Percentiles rank a stretch among this genome's conserved stretches.
phyloP scores from a whole-genome alignment of 371 early-diverging fungal species.

The Mucor irregularis region DNA sequence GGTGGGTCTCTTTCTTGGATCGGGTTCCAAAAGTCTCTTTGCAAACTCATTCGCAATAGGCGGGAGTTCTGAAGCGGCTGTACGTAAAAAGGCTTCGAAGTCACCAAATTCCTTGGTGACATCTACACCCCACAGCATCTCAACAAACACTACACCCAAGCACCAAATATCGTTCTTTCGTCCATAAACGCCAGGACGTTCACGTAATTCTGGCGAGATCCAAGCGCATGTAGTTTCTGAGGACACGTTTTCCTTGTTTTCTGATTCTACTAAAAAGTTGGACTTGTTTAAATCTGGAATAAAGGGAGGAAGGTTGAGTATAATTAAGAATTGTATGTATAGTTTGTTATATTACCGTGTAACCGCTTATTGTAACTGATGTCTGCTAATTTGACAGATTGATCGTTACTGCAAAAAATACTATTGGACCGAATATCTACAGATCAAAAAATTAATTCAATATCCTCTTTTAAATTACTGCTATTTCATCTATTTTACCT shows the following conservation, averaged over 20 bases:
- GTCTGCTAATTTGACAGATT: constrained; percentile 45
- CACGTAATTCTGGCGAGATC: constrained; percentile 60
- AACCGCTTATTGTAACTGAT: constrained; percentile 50
- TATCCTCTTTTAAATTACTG: background rate
- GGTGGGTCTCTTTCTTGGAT: constrained; percentile 66
- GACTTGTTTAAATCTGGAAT: constrained; percentile 42
- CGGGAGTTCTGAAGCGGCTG: constrained; percentile 52
- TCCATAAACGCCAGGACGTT: constrained; percentile 57
- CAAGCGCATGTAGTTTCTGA: constrained; percentile 33
- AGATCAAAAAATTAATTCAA: background rate
- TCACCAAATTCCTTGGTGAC: constrained; percentile 56
- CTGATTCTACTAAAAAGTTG: constrained; percentile 39
- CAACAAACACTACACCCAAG: constrained; percentile 67
- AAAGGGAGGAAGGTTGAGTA: background rate
- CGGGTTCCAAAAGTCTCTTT: constrained; percentile 56
- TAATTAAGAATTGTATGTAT: background rate
- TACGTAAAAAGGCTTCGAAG: constrained; percentile 57
- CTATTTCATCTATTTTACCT: constrained; percentile 28
- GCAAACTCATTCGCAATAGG: constrained; percentile 50
- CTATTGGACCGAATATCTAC: constrained; percentile 42
- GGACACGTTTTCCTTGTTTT: constrained; percentile 32
- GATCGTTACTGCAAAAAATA: constrained; percentile 39
- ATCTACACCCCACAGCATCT: constrained; percentile 74
- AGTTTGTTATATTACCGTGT: constrained; percentile 28
- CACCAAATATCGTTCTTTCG: constrained; percentile 82